Conservation (phyloP, 108 stramenopile species). For the Fistulifera pelliculosa region DNA sequence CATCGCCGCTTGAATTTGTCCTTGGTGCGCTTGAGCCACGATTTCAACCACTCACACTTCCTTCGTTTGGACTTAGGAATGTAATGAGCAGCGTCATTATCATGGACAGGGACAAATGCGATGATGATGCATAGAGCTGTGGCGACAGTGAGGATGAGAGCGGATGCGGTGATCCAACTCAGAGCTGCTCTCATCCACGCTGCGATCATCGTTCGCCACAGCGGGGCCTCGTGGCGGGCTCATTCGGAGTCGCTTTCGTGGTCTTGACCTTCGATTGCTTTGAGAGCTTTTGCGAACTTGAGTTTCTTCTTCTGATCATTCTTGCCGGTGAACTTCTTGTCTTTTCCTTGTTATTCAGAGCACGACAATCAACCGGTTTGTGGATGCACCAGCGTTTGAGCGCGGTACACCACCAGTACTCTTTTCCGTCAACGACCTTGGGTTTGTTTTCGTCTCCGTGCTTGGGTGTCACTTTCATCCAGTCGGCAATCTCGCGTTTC, state of each 20-base stretch:
- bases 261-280: not conserved
- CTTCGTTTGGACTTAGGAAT: too few relatives aligned
- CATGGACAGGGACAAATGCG: too few relatives aligned
- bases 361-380: not conserved
- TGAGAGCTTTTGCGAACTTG: not conserved
- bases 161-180: too few relatives aligned
- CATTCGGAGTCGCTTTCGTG: slow-evolving; percentile 1
- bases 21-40: too few relatives aligned
- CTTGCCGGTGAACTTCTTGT: not conserved
- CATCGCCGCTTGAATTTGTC: too few relatives aligned
- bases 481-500: not conserved
- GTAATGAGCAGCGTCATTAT: too few relatives aligned
- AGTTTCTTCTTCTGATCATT: not conserved
- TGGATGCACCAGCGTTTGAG: not conserved
- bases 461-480: not conserved
- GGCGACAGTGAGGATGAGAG: too few relatives aligned
- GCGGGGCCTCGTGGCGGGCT: not conserved
- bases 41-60: too few relatives aligned
- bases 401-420: not conserved
- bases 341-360: not conserved
- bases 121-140: too few relatives aligned
- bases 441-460: not conserved
- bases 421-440: not conserved
- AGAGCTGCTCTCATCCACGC: too few relatives aligned
- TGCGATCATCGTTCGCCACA: not conserved